phyloP scores from a whole-genome alignment of 371 early-diverging fungal species.

The Parasitella parasitica region DNA sequence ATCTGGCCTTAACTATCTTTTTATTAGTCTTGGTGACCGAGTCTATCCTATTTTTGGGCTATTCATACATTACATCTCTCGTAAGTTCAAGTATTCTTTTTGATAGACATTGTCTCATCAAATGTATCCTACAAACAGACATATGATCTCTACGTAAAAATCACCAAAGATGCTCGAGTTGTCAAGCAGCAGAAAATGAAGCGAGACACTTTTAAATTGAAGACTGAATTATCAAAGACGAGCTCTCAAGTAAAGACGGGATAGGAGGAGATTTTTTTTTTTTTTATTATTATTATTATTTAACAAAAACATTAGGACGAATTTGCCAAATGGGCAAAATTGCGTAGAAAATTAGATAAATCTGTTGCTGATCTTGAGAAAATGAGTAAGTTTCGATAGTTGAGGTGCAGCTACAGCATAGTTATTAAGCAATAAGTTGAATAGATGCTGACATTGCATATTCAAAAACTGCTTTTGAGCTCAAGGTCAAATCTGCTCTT shows the following conservation, averaged over 20 bases:
- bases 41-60: constrained; percentile 55
- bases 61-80: constrained; percentile 52
- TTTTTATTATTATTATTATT: no score
- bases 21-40: constrained; percentile 58
- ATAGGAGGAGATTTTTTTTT: not conserved
- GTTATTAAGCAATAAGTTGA: no score
- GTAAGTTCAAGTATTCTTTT: constrained; percentile 41
- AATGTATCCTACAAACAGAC: constrained; percentile 32
- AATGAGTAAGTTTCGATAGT: constrained; percentile 60
- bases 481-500: constrained; percentile 72
- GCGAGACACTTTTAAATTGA: constrained; percentile 55
- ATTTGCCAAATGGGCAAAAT: constrained; percentile 95
- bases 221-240: constrained; percentile 60
- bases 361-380: constrained; percentile 62
- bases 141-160: constrained; percentile 47
- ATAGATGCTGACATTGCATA: constrained; percentile 66
- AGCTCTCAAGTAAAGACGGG: constrained; percentile 61
- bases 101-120: not conserved
- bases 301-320: constrained; percentile 62
- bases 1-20: constrained; percentile 52
- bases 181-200: constrained; percentile 58
- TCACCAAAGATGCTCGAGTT: constrained; percentile 44
- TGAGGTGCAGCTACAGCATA: not conserved
- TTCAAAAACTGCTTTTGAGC: constrained; percentile 72
- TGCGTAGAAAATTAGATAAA: constrained; percentile 82